Evolutionary conservation across 2,329 filamentous ascomycete species (phyloP).

Genomic region (Coniosporium uncinatum): DNA sequence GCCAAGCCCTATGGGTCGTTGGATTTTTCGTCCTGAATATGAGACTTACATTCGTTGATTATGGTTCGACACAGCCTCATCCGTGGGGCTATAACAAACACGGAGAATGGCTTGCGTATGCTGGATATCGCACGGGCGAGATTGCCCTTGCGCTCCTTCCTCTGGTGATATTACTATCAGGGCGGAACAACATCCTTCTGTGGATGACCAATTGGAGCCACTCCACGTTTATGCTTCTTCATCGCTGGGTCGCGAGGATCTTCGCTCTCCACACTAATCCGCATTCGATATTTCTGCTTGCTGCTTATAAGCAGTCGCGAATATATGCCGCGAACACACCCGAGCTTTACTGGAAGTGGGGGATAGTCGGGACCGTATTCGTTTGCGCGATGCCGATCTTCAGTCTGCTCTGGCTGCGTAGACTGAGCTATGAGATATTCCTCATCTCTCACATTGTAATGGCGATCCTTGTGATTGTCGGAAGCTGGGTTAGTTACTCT

Average conservation of each 20-base stretch:
- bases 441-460: constrained; percentile 23
- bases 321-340: constrained; percentile 11
- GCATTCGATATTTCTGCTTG: constrained; percentile 12
- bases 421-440: constrained; percentile 24
- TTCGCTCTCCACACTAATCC: constrained; percentile 15
- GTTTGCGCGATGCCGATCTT: constrained; percentile 17
- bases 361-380: constrained; percentile 24
- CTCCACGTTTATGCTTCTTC: constrained; percentile 4
- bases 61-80: neutral
- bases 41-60: neutral
- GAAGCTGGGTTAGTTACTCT: too few relatives aligned
- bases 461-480: constrained; percentile 19
- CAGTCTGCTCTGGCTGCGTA: constrained; percentile 19
- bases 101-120: constrained; percentile 1
- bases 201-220: constrained; percentile 7
- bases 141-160: constrained; percentile 4
- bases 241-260: constrained; percentile 14
- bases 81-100: neutral
- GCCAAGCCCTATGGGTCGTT: neutral
- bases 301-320: constrained; percentile 12
- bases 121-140: constrained; percentile 4
- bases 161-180: constrained; percentile 3
- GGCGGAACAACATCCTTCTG: constrained; percentile 8
- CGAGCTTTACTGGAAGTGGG: constrained; percentile 28
- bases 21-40: constrained; percentile 2